A percentile compares a stretch with the other conserved stretches of the same genome.
These are phyloP conservation scores for Hypoxylon sp. DNA, from an alignment of 2,329 filamentous ascomycete genomes.

Conservation along the genomic window DNA sequence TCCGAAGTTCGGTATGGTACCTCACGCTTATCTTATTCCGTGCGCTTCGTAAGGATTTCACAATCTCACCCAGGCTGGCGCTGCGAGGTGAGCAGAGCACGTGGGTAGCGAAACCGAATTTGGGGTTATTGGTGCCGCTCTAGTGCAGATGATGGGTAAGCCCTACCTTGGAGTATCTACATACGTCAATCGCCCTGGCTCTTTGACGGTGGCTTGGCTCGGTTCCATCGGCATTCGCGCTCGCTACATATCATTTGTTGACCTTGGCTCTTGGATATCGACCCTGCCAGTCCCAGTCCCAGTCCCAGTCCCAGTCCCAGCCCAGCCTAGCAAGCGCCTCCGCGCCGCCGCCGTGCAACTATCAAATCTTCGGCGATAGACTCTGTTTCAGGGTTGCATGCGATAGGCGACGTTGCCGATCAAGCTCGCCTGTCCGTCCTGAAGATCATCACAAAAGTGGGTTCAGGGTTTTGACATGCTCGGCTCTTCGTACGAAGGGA, in stretches of 20 bases:
- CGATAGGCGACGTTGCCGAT: constrained; percentile 39
- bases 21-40: constrained; percentile 43
- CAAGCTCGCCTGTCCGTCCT: constrained; percentile 37
- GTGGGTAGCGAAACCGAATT: constrained; percentile 44
- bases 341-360: constrained; percentile 29
- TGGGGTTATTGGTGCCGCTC: constrained; percentile 41
- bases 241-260: constrained; percentile 28
- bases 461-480: constrained; percentile 32
- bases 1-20: constrained; percentile 45
- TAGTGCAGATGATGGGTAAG: constrained; percentile 43
- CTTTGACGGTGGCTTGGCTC: constrained; percentile 40
- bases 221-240: constrained; percentile 45
- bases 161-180: constrained; percentile 43
- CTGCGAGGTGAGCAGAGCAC: constrained; percentile 45
- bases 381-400: constrained; percentile 39
- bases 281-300: constrained; percentile 2
- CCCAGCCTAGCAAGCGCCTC: constrained; percentile 23
- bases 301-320: too few species aligned
- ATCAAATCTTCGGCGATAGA: constrained; percentile 28
- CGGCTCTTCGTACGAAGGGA: constrained; percentile 26
- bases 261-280: constrained; percentile 19
- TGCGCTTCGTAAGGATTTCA: constrained; percentile 37
- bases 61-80: constrained; percentile 33
- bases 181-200: constrained; percentile 40
- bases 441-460: constrained; percentile 42